These are phyloP conservation scores for Solanum raphanifolium DNA, from an alignment of 257 asterid species.

Conservation along the genomic window DNA sequence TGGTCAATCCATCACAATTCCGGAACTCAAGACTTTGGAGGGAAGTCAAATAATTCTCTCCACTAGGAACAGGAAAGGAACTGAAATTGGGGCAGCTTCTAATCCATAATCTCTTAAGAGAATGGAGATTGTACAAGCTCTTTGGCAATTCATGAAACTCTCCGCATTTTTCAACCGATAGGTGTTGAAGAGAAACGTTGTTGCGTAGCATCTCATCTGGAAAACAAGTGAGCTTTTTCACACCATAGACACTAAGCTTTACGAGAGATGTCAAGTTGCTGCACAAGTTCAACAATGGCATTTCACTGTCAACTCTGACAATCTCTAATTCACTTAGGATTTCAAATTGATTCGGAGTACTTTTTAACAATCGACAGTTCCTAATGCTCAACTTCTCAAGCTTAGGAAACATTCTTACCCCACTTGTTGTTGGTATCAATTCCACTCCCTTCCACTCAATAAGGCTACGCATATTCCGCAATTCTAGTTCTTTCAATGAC, in stretches of 20 bases:
- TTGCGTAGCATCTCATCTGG: background rate
- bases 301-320: background rate
- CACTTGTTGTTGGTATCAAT: background rate
- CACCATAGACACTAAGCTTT: background rate
- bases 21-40: background rate
- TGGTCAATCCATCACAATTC: background rate
- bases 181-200: background rate
- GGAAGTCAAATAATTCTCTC: background rate
- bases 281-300: conserved; percentile 1
- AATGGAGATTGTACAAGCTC: background rate
- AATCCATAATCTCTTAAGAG: background rate
- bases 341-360: conserved; percentile 16
- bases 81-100: background rate
- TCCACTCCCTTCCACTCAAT: conserved; percentile 2
- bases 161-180: background rate
- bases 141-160: conserved; percentile 2
- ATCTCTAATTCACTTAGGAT: background rate
- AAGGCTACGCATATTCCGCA: background rate
- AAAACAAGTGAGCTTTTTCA: background rate
- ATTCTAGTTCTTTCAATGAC: background rate
- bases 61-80: background rate
- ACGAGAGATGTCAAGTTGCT: conserved; percentile 1
- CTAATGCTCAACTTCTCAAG: background rate
- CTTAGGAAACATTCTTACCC: conserved; percentile 2
- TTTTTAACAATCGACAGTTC: background rate